Evolutionary conservation across 768 basidiomycete species (phyloP).

Genomic region (Termitomyces sp.): DNA sequence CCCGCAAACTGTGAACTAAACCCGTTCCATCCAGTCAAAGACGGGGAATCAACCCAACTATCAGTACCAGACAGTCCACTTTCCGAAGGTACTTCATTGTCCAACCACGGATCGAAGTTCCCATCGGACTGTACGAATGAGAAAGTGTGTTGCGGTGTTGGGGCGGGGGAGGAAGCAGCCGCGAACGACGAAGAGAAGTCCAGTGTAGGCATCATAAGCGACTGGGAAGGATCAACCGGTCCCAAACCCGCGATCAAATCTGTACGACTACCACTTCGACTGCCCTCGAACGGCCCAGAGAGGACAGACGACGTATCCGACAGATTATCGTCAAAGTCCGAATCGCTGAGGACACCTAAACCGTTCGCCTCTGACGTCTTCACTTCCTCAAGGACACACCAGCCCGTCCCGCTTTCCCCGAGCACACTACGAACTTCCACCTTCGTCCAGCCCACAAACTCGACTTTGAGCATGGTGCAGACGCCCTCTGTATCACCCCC

Average conservation of each 20-base stretch:
- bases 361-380: conserved; percentile 22
- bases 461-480: conserved; percentile 64
- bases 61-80: conserved; percentile 10
- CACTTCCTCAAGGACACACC: conserved; percentile 70
- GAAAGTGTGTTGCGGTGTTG: conserved; percentile 8
- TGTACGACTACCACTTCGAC: conserved; percentile 8
- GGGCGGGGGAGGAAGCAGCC: conserved; percentile 9
- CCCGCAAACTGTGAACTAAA: conserved; percentile 36
- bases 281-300: conserved; percentile 19
- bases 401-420: conserved; percentile 68
- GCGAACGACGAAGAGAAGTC: conserved; percentile 61
- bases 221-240: conserved; percentile 54
- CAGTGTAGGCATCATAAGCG: conserved; percentile 74
- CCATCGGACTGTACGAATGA: conserved; percentile 17
- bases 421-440: conserved; percentile 61
- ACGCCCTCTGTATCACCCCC: conserved; percentile 40
- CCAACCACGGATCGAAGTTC: conserved; percentile 31
- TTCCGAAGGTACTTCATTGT: conserved; percentile 17
- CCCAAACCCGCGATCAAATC: conserved; percentile 12
- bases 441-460: conserved; percentile 73
- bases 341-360: conserved; percentile 13
- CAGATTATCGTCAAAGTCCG: conserved; percentile 26
- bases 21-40: conserved; percentile 32
- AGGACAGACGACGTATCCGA: conserved; percentile 29
- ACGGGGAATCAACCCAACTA: conserved; percentile 26